A percentile compares a stretch with the other conserved stretches of the same genome.
Conservation (phyloP, 225 moss, liverwort and hornwort genomes). For the Ulota crispa region DNA sequence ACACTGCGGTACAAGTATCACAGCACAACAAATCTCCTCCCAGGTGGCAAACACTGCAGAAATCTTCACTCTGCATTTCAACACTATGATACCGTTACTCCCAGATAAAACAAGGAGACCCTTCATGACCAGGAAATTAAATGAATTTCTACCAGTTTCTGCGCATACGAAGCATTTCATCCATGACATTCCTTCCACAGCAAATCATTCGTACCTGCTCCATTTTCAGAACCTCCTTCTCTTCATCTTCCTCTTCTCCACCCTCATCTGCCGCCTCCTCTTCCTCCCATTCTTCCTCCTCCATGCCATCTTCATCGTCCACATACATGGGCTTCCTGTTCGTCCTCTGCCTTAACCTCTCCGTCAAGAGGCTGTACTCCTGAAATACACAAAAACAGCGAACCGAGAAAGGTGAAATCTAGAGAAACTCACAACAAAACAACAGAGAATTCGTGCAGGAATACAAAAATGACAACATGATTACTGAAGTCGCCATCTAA, state of each 20-base stretch:
- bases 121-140: background rate
- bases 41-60: slow-evolving; percentile 87
- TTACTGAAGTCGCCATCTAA: background rate
- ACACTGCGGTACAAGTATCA: slow-evolving; percentile 95
- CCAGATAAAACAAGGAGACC: background rate
- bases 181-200: background rate
- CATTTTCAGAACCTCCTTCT: slow-evolving; percentile 88
- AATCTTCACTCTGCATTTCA: slow-evolving; percentile 92
- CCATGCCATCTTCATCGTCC: slow-evolving; percentile 66
- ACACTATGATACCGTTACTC: slow-evolving; percentile 10
- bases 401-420: slow-evolving; percentile 11
- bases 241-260: slow-evolving; percentile 80
- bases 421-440: background rate
- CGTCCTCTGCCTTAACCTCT: slow-evolving; percentile 57
- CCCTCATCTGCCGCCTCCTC: slow-evolving; percentile 53
- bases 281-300: slow-evolving; percentile 87
- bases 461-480: background rate
- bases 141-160: background rate
- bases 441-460: background rate
- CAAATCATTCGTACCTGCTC: slow-evolving; percentile 66
- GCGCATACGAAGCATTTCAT: background rate
- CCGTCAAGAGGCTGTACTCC: slow-evolving; percentile 53
- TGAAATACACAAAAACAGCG: slow-evolving; percentile 28
- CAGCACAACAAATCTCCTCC: slow-evolving; percentile 95
- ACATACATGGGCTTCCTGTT: slow-evolving; percentile 58